Evolutionary conservation across 108 stramenopile genomes (phyloP).

Genomic region (Bacterosira constricta): DNA sequence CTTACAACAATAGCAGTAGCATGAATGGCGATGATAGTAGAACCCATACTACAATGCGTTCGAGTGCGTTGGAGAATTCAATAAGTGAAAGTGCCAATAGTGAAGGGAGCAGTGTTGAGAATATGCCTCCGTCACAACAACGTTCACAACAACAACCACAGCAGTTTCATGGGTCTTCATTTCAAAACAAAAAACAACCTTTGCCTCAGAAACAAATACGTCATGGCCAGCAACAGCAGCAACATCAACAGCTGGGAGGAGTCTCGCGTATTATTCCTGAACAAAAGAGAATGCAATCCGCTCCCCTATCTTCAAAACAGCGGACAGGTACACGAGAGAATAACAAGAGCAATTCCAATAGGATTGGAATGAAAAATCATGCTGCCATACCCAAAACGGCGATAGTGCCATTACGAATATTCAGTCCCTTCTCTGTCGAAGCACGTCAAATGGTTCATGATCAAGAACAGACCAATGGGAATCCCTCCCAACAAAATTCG

Average conservation of each 20-base stretch:
- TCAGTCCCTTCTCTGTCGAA: conserved; percentile 21
- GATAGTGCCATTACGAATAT: neutral
- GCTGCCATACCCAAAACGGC: too few relatives aligned
- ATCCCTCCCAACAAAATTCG: neutral
- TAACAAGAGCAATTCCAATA: too few relatives aligned
- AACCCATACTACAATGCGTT: too few relatives aligned
- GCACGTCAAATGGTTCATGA: neutral
- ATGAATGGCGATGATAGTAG: neutral
- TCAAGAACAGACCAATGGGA: neutral
- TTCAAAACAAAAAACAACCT: neutral
- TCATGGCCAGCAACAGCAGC: too few relatives aligned
- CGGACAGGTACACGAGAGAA: too few relatives aligned
- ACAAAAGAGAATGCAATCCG: too few relatives aligned
- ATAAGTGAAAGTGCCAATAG: neutral
- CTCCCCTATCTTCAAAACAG: too few relatives aligned
- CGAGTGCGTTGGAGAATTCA: neutral
- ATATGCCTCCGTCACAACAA: neutral
- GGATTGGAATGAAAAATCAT: too few relatives aligned
- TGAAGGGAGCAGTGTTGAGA: conserved; percentile 7
- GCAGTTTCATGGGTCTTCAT: neutral
- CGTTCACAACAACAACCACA: neutral
- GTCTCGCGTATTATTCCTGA: too few relatives aligned
- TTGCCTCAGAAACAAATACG: too few relatives aligned
- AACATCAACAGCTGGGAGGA: too few relatives aligned
- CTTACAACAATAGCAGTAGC: neutral